Conservation (phyloP, 345 rosid genomes). For the Pugionium dolabratum region DNA sequence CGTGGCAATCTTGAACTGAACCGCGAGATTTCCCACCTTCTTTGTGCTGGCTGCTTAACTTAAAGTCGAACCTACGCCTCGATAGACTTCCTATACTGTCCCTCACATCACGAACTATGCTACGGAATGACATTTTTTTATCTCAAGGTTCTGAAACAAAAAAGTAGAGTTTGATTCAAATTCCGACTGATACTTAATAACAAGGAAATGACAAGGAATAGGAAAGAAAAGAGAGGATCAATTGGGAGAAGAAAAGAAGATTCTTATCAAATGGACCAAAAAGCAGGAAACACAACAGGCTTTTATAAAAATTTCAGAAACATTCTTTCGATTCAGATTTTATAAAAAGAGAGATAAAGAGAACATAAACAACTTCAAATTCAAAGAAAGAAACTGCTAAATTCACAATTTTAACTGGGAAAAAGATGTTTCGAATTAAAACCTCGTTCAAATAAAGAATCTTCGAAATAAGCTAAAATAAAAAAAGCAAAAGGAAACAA, state of each 20-base stretch:
- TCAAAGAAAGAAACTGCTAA: slow-evolving; percentile 8
- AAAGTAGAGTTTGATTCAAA: slow-evolving; percentile 33
- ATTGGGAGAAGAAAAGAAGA: slow-evolving; percentile 53
- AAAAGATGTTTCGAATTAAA: not conserved
- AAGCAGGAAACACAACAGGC: slow-evolving; percentile 54
- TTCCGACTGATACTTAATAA: slow-evolving; percentile 43
- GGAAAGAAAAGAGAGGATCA: slow-evolving; percentile 27
- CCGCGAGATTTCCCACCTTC: slow-evolving; percentile 74
- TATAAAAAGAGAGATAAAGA: not conserved
- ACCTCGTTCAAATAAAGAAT: slow-evolving; percentile 33
- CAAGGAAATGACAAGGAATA: slow-evolving; percentile 43
- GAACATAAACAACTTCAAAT: slow-evolving; percentile 5
- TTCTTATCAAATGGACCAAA: slow-evolving; percentile 64
- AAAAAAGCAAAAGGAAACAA: slow-evolving; percentile 17
- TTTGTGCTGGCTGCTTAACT: slow-evolving; percentile 60
- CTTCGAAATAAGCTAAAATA: not conserved
- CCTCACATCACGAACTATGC: slow-evolving; percentile 89
- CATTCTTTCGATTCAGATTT: slow-evolving; percentile 48
- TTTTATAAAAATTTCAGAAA: slow-evolving; percentile 41
- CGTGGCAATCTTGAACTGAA: slow-evolving; percentile 68
- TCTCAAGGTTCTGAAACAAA: slow-evolving; percentile 8
- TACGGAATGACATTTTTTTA: slow-evolving; percentile 73
- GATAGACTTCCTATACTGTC: slow-evolving; percentile 94
- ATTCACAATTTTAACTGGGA: slow-evolving; percentile 17
- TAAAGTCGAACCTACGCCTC: slow-evolving; percentile 80